Evolutionary conservation across 2,329 filamentous ascomycete genomes (phyloP), one percentile per base, ranked within the genome.

Genomic region (Fusarium sp.): DNA sequence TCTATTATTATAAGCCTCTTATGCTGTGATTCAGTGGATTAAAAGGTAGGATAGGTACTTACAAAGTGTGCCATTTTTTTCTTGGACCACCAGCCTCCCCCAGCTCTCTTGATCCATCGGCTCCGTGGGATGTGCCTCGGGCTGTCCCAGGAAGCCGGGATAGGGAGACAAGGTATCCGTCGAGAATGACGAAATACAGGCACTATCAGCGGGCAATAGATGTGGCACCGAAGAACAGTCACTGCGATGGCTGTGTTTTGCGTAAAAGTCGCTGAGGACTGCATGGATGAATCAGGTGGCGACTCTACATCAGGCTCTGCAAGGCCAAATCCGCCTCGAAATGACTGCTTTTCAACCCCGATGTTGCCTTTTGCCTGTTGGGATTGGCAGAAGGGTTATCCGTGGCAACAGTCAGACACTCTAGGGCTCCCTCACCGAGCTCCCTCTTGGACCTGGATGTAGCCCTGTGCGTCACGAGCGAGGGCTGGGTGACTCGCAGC

Each of bases 391-490:
- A 27, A 39, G 2, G 52, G 29, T 24, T 22, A 31, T 50, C 35
- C 29, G 66, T 56, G 64, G 24, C 66, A 50, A 56, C 48, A 41
- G 45, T 57, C 45, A 65, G 29, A 68, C 57, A 31, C 29, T 31
- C 29, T 10, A 31, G 29, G 29, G 29, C 39, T 43, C 39, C 41
- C 22, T 72, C 14, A 60, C 66, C 60, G 22, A 50, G 45, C 39
- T 43, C 39, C 39, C 39, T 41, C 39, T 41, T 41, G 62, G 59
- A 59, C 37, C 58, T 45, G 35, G 57, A 68, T 58, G 48, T 56
- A 63, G 71, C 64, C 58, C 58, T 73, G 63, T 63, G 64, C 69
- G 64, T 75, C 73, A 75, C 64, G 69, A 67, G 69, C 58, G 52
- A 72, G 41, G 69, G 41, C 58, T 63, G 48, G 68, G 68, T 43